Evolutionary conservation across 345 rosid genomes (phyloP).

Genomic region (Euphorbia lathyris): DNA sequence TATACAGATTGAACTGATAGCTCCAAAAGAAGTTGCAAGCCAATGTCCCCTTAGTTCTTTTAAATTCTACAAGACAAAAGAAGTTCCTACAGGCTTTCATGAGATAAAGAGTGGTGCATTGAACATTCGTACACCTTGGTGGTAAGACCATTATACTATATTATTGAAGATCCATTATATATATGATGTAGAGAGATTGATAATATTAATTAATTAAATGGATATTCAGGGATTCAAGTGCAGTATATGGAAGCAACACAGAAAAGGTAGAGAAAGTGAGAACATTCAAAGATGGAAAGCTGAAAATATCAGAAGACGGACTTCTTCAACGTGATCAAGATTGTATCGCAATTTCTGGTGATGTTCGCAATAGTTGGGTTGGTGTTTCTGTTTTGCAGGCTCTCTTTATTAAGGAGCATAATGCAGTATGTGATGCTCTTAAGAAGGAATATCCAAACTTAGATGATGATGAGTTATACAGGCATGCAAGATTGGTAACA

Average conservation of each 20-base stretch:
- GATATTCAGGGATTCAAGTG: conserved; percentile 55
- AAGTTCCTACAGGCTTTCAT: conserved; percentile 44
- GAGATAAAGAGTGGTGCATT: conserved; percentile 42
- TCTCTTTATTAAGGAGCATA: conserved; percentile 51
- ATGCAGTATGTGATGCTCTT: conserved; percentile 50
- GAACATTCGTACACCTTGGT: conserved; percentile 58
- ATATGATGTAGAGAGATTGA: too few relatives aligned
- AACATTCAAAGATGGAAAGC: conserved; percentile 49
- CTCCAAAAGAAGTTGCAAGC: conserved; percentile 44
- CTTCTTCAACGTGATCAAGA: conserved; percentile 42
- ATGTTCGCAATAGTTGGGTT: conserved; percentile 49
- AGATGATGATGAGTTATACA: conserved; percentile 51
- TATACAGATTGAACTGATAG: conserved; percentile 44
- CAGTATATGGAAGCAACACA: conserved; percentile 44
- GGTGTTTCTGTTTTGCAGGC: conserved; percentile 54
- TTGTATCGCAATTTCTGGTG: conserved; percentile 44
- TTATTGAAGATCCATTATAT: too few relatives aligned
- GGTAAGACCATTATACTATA: conserved; percentile 27
- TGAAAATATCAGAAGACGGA: conserved; percentile 43
- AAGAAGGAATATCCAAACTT: conserved; percentile 39
- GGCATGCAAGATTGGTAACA: conserved; percentile 52
- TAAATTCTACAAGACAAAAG: conserved; percentile 46
- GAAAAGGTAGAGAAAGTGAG: conserved; percentile 37
- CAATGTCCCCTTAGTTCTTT: conserved; percentile 51
- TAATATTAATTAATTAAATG: neutral